Evolutionary conservation across 257 asterid genomes (phyloP).

Genomic region (Mentha longifolia): DNA sequence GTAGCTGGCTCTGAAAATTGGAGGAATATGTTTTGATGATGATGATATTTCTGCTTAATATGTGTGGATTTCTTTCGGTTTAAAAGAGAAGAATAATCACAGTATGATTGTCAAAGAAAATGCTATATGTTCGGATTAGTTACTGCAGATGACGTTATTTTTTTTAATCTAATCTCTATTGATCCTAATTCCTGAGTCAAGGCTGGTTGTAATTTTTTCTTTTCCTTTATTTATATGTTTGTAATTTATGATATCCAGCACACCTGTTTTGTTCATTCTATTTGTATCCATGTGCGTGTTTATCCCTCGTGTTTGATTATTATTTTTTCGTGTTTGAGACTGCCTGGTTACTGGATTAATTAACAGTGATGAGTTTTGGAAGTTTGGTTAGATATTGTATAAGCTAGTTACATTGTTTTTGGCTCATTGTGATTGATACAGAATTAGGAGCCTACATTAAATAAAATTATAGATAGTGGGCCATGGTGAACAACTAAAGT

Average conservation of each 20-base stretch:
- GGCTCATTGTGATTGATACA: no score
- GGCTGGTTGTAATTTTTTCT: neutral
- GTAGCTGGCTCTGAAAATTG: neutral
- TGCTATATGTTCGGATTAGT: neutral
- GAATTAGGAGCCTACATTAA: no score
- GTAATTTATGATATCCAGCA: neutral
- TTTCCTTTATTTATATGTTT: neutral
- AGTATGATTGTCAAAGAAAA: neutral
- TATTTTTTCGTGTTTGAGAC: neutral
- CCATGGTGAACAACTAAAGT: no score
- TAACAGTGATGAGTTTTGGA: conserved; percentile 2
- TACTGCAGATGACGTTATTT: neutral
- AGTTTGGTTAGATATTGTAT: neutral
- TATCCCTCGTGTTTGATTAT: neutral
- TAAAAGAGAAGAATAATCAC: no score
- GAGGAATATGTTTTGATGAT: neutral
- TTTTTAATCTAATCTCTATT: neutral
- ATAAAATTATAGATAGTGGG: no score
- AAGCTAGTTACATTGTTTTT: no score
- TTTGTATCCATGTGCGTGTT: neutral
- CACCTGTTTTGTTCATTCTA: neutral
- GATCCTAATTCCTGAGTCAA: neutral
- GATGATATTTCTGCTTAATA: neutral
- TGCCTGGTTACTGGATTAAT: conserved; percentile 7
- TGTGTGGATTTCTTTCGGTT: neutral